Percentiles rank a stretch among this genome's conserved stretches.
Evolutionary conservation across 2,329 filamentous ascomycete species (phyloP).

Genomic region (Xylariaceae sp.): DNA sequence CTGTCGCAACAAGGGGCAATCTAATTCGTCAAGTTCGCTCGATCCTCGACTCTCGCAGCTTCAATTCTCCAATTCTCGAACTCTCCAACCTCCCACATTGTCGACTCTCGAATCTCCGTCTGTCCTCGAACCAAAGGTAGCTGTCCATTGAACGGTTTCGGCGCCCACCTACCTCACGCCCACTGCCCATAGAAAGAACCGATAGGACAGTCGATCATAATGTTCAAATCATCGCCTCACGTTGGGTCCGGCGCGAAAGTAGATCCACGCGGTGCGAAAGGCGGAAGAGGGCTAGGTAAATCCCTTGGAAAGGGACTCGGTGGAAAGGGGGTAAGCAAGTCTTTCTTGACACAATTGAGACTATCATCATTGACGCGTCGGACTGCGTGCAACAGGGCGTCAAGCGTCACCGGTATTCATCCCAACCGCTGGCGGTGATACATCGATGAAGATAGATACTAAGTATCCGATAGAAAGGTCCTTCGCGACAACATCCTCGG

Average conservation of each 20-base stretch:
- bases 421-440: slow-evolving; percentile 1
- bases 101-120: no score
- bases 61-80: no score
- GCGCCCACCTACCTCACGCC: no score
- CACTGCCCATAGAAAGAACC: no score
- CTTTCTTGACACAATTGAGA: background rate
- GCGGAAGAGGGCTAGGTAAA: slow-evolving; percentile 23
- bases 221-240: background rate
- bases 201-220: no score
- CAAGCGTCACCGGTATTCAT: slow-evolving; percentile 26
- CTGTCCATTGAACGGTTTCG: no score
- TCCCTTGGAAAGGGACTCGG: slow-evolving; percentile 19
- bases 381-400: slow-evolving; percentile 19
- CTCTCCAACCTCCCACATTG: no score
- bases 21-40: no score
- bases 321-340: slow-evolving; percentile 24
- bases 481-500: slow-evolving; percentile 32
- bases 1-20: no score
- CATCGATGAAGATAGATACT: background rate
- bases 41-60: no score
- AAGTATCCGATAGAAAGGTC: slow-evolving; percentile 25
- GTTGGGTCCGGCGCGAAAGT: background rate
- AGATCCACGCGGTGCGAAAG: slow-evolving; percentile 19
- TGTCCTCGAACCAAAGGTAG: no score
- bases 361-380: background rate